Evolutionary conservation across 106 monocot genomes (phyloP), one percentile per base, ranked within the genome.

Genomic region (Platanthera guangdongensis): DNA sequence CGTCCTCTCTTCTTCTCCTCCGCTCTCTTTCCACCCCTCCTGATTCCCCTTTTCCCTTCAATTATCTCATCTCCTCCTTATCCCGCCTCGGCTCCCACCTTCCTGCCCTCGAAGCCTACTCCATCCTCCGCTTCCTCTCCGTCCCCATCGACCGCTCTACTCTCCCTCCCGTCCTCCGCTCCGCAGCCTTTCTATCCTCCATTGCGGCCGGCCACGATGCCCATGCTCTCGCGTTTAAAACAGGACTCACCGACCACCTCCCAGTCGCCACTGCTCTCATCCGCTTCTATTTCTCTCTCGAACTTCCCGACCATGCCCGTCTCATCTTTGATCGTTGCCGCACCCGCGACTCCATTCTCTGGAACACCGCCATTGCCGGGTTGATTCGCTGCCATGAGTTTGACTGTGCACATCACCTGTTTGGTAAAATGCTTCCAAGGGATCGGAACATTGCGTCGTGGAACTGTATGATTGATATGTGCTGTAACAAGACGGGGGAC

Each of bases 381-480:
- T 21, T 60, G n/a, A 60, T 60, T 60, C 59, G 21, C 59, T 11
- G 19, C 59, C 59, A 21, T 60, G 81, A 94, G 75, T 47, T 94
- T 77, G 91, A 87, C 72, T 18, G 75, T 9, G 91, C 91, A 2
- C 75, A 72, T 22, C 59, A 62, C 0, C 51, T 91, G 87, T 86
- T 94, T 78, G 84, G 91, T 47, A 73, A 73, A 62, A 91, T 91
- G 87, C 91, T 87, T 2, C 73, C 51, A 5, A 53, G 74, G 4
- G 59, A 60, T 60, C 77, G 54, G 81, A 89, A 87, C 78, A 75
- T 86, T 2, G 91, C 87, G 7, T 83, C 87, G 0, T 91, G 87
- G 85, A 94, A 91, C 50, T 84, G 82, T 49, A 91, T 94, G 89
- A 64, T 94, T 47, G 74, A 82, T 0, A 91, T 87, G 22, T 91